Evolutionary conservation across 192 early-diverging fungal genomes (phyloP).

Genomic region (Phycomyces nitens): DNA sequence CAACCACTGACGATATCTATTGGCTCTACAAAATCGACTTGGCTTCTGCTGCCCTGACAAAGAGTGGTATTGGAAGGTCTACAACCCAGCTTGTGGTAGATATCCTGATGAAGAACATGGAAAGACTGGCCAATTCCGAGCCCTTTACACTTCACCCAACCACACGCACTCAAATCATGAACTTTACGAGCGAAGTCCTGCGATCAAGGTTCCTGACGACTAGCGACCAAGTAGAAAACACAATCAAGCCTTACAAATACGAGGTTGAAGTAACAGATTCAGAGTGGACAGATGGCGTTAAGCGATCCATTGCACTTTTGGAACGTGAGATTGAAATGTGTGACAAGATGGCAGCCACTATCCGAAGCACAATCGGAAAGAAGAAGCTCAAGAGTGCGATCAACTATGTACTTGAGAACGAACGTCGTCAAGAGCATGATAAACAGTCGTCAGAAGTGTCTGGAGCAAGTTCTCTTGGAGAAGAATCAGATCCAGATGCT

Average conservation of each 20-base stretch:
- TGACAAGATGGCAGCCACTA: constrained; percentile 62
- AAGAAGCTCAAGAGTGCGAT: constrained; percentile 82
- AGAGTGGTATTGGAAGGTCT: constrained; percentile 86
- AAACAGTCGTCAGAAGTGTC: constrained; percentile 14
- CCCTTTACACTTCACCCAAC: constrained; percentile 85
- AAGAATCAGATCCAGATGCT: background rate
- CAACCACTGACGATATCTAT: constrained; percentile 58
- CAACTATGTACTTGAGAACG: constrained; percentile 68
- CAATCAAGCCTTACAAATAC: constrained; percentile 98
- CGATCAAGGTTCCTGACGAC: constrained; percentile 82
- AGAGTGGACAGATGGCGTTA: constrained; percentile 92
- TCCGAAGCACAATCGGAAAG: constrained; percentile 71
- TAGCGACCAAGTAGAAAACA: constrained; percentile 97
- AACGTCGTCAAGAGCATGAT: constrained; percentile 47
- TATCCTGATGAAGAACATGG: constrained; percentile 78
- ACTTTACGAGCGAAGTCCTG: constrained; percentile 81
- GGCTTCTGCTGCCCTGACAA: constrained; percentile 83
- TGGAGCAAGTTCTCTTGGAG: background rate
- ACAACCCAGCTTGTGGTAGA: constrained; percentile 93
- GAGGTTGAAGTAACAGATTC: constrained; percentile 91
- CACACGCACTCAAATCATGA: constrained; percentile 70
- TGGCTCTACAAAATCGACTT: constrained; percentile 85
- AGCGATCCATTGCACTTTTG: constrained; percentile 66
- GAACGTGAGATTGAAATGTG: constrained; percentile 79
- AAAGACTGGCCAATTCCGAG: constrained; percentile 68